Conservation (phyloP, 1,284 basidiomycete species). For the Heterobasidion occidentale region DNA sequence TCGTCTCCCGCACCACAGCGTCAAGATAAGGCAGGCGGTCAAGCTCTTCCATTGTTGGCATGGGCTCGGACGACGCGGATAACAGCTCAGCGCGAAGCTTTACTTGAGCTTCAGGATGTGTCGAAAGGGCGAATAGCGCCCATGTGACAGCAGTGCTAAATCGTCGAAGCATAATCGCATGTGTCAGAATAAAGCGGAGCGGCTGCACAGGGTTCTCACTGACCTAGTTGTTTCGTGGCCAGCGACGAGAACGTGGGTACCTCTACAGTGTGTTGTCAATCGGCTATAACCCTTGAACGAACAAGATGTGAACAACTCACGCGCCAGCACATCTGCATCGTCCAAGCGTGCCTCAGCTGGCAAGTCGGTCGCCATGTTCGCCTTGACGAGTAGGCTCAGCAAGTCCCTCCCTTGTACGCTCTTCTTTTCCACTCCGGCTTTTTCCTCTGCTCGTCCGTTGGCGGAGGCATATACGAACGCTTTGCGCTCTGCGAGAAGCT, state of each 20-base stretch:
- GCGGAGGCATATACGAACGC: conserved; percentile 14
- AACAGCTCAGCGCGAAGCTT: conserved; percentile 66
- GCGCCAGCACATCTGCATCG: conserved; percentile 69
- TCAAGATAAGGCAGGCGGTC: conserved; percentile 57
- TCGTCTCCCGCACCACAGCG: conserved; percentile 58
- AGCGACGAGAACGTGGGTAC: conserved; percentile 52
- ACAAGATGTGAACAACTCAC: conserved; percentile 32
- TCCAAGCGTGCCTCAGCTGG: conserved; percentile 52
- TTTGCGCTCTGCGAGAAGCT: conserved; percentile 39
- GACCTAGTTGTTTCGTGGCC: conserved; percentile 75
- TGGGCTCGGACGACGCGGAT: conserved; percentile 22
- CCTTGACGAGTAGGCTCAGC: conserved; percentile 47
- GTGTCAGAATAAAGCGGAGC: background rate
- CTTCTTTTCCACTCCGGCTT: background rate
- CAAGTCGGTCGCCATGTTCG: conserved; percentile 56
- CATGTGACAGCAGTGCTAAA: conserved; percentile 33
- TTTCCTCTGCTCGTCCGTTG: background rate
- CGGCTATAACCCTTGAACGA: background rate
- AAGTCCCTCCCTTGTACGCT: conserved; percentile 30
- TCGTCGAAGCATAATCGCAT: background rate
- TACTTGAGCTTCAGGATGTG: conserved; percentile 46
- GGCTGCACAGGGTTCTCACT: background rate
- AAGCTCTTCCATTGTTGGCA: conserved; percentile 49
- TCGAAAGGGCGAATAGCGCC: conserved; percentile 59
- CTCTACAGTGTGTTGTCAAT: conserved; percentile 24